Evolutionary conservation across 2,329 filamentous ascomycete genomes (phyloP), one percentile per base, ranked within the genome.

Genomic region (Claviceps purpurea): DNA sequence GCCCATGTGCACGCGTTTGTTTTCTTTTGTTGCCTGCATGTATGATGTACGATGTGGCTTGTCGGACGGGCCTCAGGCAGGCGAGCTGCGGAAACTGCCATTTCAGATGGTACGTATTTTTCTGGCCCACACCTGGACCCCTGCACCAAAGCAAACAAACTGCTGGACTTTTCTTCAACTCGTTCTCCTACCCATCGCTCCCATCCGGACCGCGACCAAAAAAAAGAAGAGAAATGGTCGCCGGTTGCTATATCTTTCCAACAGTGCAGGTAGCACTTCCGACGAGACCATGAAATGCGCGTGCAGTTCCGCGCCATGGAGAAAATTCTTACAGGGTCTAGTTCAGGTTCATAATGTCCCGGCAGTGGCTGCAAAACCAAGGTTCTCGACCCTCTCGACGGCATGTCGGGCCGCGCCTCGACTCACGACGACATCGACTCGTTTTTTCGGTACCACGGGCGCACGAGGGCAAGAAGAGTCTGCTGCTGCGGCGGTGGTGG

Each of bases 261-360:
- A 34, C 30, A 34, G 30, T 34, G 30, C 30, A 34, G 30, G 30
- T 10, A 34, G 30, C 14, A 26, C 13, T 18, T 34, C 5, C 18
- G 7, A 37, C 26, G 30, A 16, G 1, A 44, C 16, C 20, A 78
- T 78, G 75, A 67, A 61, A 55, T 78, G 75, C 59, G 62, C 69
- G 22, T 79, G 75, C 55, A 70, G 73, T 53, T 67, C 65, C 6
- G 64, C 67, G 34, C 67, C 75, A 8, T 61, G 76, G 58, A 65
- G 67, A 51, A 66, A 72, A n/a, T 78, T 79, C 54, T 61, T 77
- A 13, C 70, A 69, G 54, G 73, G 68, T 34, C 63, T 78, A 30
- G 62, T 64, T 2, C 68, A 73, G 56, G 60, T 71, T 30, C 69
- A 73, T 52, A 58, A 59, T 39, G 44, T 66, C 10, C 64, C 67